These are phyloP conservation scores for Sporothrix variecibatus DNA, from an alignment of 2,329 filamentous ascomycete species.

Conservation along the genomic window DNA sequence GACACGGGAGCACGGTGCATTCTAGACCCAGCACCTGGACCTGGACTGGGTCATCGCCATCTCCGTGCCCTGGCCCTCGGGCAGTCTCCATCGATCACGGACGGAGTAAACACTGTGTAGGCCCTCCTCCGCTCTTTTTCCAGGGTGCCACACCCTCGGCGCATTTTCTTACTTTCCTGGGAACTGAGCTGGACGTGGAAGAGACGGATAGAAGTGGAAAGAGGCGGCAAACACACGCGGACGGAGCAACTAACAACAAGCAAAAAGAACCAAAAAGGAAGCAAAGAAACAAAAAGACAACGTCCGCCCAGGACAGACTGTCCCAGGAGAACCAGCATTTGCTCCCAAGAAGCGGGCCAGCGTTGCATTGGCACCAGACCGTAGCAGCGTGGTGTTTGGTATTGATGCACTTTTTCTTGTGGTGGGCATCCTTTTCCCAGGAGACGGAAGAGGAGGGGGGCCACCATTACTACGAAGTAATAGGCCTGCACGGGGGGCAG, in stretches of 20 bases:
- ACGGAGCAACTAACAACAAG: neutral
- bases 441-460: neutral
- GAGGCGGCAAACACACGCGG: neutral
- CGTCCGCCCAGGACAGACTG: neutral
- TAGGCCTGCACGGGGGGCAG: neutral
- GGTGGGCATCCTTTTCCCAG: neutral
- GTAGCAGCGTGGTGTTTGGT: neutral
- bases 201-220: neutral
- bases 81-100: neutral
- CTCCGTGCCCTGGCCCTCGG: neutral
- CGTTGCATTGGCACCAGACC: slow-evolving; percentile 1
- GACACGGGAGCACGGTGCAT: neutral
- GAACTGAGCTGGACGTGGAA: neutral
- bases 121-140: neutral
- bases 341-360: neutral
- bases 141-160: slow-evolving; percentile 3
- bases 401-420: neutral
- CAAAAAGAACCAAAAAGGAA: neutral
- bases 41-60: neutral
- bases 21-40: neutral
- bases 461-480: neutral
- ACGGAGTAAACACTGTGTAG: neutral
- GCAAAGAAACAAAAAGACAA: neutral
- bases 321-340: neutral
- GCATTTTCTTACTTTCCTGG: slow-evolving; percentile 2